Percentiles rank a stretch among this genome's conserved stretches.
Evolutionary conservation across 208 protist genomes (phyloP).

Genomic region (Leishmania gerbilli): DNA sequence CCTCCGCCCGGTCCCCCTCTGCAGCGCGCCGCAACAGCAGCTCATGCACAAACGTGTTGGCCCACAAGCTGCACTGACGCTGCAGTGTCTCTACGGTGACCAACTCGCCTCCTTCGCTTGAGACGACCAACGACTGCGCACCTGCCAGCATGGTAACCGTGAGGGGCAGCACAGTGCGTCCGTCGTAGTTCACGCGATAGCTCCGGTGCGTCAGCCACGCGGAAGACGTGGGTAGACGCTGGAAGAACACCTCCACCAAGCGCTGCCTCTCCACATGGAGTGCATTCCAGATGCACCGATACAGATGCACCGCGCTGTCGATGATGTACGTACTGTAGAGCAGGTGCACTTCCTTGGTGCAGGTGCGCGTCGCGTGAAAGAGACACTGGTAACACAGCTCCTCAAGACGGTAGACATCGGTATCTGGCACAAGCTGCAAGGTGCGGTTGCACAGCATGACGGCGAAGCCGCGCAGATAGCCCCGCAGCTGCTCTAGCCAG

Average conservation of each 20-base stretch:
- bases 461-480: conserved; percentile 50
- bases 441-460: conserved; percentile 41
- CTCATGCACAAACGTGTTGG: conserved; percentile 40
- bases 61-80: conserved; percentile 68
- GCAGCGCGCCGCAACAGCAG: conserved; percentile 27
- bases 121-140: conserved; percentile 61
- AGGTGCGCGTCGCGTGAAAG: conserved; percentile 43
- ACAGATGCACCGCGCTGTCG: conserved; percentile 56
- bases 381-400: conserved; percentile 69
- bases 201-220: conserved; percentile 47
- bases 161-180: conserved; percentile 54
- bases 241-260: conserved; percentile 52
- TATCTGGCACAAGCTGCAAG: conserved; percentile 46
- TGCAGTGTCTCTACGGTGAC: conserved; percentile 37
- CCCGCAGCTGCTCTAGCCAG: conserved; percentile 61
- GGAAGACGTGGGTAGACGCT: conserved; percentile 40
- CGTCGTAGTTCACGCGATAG: conserved; percentile 33
- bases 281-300: conserved; percentile 72
- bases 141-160: conserved; percentile 66
- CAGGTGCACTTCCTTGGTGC: conserved; percentile 31
- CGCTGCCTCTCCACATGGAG: conserved; percentile 50
- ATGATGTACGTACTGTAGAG: conserved; percentile 66
- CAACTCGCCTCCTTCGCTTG: conserved; percentile 15
- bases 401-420: conserved; percentile 72
- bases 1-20: conserved; percentile 31